phyloP scores from a whole-genome alignment of 2,329 filamentous ascomycete species.

The Dothideomycetidae sp. region DNA sequence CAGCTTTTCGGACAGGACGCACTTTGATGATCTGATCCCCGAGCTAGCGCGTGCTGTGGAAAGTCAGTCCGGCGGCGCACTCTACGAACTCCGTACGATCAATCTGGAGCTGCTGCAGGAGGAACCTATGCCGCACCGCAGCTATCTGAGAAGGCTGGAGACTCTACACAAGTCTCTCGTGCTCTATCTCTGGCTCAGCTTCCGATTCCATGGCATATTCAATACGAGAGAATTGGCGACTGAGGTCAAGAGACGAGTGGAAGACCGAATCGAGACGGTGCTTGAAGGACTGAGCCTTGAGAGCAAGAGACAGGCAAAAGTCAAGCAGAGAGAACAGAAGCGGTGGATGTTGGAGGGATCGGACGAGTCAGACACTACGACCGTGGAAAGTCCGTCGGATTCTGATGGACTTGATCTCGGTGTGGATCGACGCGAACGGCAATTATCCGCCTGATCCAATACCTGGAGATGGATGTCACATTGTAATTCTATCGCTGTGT shows the following conservation, averaged over 20 bases:
- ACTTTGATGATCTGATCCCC: slow-evolving; percentile 37
- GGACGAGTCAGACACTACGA: no score
- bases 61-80: slow-evolving; percentile 47
- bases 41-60: slow-evolving; percentile 59
- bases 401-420: no score
- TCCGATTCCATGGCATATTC: slow-evolving; percentile 72
- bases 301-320: slow-evolving; percentile 1
- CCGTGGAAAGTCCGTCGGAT: no score
- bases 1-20: slow-evolving; percentile 36
- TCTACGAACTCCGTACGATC: slow-evolving; percentile 58
- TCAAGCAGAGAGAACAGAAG: background rate
- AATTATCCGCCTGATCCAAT: no score
- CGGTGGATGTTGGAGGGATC: background rate
- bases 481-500: no score
- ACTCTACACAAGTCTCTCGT: slow-evolving; percentile 67
- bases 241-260: slow-evolving; percentile 63
- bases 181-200: slow-evolving; percentile 85
- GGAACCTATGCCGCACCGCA: slow-evolving; percentile 28
- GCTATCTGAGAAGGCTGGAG: slow-evolving; percentile 58
- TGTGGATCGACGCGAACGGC: no score
- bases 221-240: slow-evolving; percentile 59
- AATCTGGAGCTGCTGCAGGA: slow-evolving; percentile 60
- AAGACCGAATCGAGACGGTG: slow-evolving; percentile 56
- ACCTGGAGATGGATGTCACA: no score
- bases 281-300: slow-evolving; percentile 23